A percentile compares a stretch with the other conserved stretches of the same genome.
phyloP scores from a whole-genome alignment of 2,329 filamentous ascomycete species.

The Leptographium lundbergii region DNA sequence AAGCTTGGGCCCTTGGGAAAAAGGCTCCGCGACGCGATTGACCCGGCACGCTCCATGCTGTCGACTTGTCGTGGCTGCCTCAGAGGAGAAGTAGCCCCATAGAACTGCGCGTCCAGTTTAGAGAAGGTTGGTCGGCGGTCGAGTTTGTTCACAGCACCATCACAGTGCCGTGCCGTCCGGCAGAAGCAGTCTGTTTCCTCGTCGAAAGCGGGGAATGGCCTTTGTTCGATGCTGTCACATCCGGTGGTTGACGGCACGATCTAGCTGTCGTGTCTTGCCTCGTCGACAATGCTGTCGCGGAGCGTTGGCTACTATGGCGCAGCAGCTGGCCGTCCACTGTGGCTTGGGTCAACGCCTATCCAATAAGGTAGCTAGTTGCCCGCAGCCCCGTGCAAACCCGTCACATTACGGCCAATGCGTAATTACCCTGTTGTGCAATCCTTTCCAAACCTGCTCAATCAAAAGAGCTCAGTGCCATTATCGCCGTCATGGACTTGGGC shows the following conservation, averaged over 20 bases:
- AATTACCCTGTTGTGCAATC: background rate
- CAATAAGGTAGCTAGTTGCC: background rate
- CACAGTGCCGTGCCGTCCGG: constrained; percentile 2
- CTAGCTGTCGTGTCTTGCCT: background rate
- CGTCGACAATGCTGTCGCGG: background rate
- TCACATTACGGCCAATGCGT: background rate
- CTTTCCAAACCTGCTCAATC: background rate
- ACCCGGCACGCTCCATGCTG: constrained; percentile 27
- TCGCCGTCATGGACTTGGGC: constrained; percentile 5
- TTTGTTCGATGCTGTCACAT: background rate
- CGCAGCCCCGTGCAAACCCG: background rate
- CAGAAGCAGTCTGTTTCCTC: background rate
- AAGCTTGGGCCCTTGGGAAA: constrained; percentile 74
- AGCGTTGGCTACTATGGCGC: background rate
- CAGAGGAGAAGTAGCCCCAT: background rate
- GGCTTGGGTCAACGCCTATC: background rate
- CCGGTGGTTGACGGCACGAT: background rate
- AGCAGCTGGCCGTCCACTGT: background rate
- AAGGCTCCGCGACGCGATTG: constrained; percentile 45
- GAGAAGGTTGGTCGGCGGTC: background rate
- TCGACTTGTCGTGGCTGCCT: background rate
- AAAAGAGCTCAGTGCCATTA: background rate
- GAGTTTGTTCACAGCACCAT: constrained; percentile 1
- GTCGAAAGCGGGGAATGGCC: background rate
- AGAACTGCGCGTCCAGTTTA: background rate